Conservation (phyloP, 139 green algal genomes). For the Chlorella sp. region DNA sequence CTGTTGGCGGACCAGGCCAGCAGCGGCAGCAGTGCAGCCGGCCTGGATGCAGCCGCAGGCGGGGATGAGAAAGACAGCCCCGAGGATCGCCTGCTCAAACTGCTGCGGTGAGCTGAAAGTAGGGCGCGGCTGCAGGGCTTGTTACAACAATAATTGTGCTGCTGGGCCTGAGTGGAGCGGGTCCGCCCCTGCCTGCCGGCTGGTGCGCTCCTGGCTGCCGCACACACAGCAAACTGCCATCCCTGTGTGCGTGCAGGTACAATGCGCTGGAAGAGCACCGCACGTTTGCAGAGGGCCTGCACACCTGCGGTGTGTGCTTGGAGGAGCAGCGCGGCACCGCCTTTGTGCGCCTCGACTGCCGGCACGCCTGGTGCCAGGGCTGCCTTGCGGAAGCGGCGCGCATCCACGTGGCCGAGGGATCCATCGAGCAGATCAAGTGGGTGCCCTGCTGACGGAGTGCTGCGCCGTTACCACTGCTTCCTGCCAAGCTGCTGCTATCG, state of each 20-base stretch:
- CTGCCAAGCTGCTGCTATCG: too few species aligned
- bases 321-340: slow-evolving; percentile 64
- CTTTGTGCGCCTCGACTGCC: slow-evolving; percentile 74
- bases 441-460: too few species aligned
- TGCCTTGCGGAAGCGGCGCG: slow-evolving; percentile 68
- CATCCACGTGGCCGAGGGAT: slow-evolving; percentile 68
- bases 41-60: not conserved
- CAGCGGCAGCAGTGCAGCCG: not conserved
- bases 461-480: too few species aligned
- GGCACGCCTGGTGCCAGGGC: slow-evolving; percentile 77
- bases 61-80: not conserved
- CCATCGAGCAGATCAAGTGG: too few species aligned
- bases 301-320: slow-evolving; percentile 68
- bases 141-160: not conserved
- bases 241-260: slow-evolving; percentile 27
- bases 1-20: not conserved
- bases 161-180: not conserved
- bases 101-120: slow-evolving; percentile 31
- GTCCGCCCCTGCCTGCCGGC: not conserved
- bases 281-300: slow-evolving; percentile 31
- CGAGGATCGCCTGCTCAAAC: slow-evolving; percentile 46
- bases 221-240: not conserved
- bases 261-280: slow-evolving; percentile 36
- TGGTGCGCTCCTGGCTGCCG: too few species aligned
- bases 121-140: not conserved